phyloP scores from a whole-genome alignment of 169 alveolate species.

The Plasmodium coatneyi region DNA sequence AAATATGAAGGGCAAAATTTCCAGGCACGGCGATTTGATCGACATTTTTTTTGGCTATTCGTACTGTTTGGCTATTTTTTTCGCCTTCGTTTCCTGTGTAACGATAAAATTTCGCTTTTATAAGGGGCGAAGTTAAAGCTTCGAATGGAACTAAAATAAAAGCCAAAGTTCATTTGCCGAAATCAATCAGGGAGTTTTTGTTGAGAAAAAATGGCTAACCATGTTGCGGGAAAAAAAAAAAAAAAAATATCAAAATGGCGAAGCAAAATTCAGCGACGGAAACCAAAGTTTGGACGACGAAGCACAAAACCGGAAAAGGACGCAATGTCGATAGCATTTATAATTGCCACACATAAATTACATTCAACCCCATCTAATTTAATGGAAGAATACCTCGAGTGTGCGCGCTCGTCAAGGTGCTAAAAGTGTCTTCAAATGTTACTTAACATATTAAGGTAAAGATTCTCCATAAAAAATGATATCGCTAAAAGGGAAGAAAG shows the following conservation, averaged over 20 bases:
- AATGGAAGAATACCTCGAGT: not conserved
- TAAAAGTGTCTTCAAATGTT: constrained; percentile 41
- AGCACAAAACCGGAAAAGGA: not conserved
- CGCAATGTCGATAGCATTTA: not conserved
- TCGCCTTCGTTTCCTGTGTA: not conserved
- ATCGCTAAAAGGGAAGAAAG: not conserved
- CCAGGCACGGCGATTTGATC: constrained; percentile 67
- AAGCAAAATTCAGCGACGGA: not conserved
- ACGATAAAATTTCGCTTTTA: not conserved
- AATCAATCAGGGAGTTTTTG: not conserved
- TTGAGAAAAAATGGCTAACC: not conserved
- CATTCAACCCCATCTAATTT: not conserved
- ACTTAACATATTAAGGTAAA: not conserved
- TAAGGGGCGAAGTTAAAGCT: not conserved
- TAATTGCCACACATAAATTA: not conserved
- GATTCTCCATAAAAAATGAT: not conserved
- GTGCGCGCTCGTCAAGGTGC: not conserved
- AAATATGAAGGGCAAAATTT: constrained; percentile 62
- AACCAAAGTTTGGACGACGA: not conserved
- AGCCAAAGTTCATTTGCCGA: not conserved
- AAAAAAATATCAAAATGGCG: not conserved
- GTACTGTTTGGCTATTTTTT: not conserved
- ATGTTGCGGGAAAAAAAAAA: not conserved
- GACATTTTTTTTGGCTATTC: constrained; percentile 30
- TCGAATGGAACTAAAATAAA: not conserved